These are phyloP conservation scores for Fusarium transvaalense DNA, from an alignment of 2,329 filamentous ascomycete species.

Conservation along the genomic window DNA sequence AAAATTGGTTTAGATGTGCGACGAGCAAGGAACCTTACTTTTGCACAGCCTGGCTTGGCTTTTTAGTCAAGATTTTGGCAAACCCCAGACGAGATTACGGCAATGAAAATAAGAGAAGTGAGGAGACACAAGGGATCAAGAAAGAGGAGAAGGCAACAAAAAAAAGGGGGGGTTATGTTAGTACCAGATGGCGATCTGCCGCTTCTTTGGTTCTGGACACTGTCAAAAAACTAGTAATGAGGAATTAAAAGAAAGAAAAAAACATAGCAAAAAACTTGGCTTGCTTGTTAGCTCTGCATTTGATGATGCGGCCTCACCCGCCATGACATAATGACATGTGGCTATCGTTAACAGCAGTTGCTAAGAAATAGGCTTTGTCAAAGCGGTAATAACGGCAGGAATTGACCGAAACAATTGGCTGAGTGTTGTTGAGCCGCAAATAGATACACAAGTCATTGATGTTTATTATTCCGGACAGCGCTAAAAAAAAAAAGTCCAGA, in stretches of 20 bases:
- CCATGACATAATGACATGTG: slow-evolving; percentile 41
- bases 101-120: slow-evolving; percentile 17
- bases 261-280: slow-evolving; percentile 13
- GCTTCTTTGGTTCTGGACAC: background rate
- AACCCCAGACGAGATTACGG: slow-evolving; percentile 25
- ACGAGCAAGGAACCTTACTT: slow-evolving; percentile 10
- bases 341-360: slow-evolving; percentile 3
- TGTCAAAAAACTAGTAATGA: background rate
- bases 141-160: background rate
- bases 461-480: slow-evolving; percentile 11
- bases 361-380: slow-evolving; percentile 8
- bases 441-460: slow-evolving; percentile 5
- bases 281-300: slow-evolving; percentile 25
- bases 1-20: slow-evolving; percentile 12
- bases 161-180: slow-evolving; percentile 16
- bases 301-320: slow-evolving; percentile 37
- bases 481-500: slow-evolving; percentile 17
- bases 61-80: slow-evolving; percentile 12
- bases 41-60: slow-evolving; percentile 42
- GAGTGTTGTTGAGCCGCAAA: slow-evolving; percentile 31
- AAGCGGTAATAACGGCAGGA: slow-evolving; percentile 13
- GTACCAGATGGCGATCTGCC: background rate
- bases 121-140: background rate
- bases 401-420: slow-evolving; percentile 24
- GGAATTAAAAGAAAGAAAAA: slow-evolving; percentile 12